These are phyloP conservation scores for Phoma herbarum DNA, from an alignment of 2,329 filamentous ascomycete species.

Conservation along the genomic window DNA sequence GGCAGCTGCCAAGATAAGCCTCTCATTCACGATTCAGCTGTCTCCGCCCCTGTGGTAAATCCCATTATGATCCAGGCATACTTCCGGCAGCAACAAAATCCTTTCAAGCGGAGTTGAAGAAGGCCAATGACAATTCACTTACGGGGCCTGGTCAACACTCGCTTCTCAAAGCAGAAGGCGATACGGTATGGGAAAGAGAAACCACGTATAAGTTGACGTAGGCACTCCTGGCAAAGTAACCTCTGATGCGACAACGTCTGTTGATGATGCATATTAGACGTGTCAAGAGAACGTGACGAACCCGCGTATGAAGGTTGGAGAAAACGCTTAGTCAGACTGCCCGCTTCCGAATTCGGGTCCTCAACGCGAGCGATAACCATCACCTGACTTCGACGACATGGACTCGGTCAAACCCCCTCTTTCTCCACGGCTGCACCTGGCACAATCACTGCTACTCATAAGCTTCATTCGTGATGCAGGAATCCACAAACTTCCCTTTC, in stretches of 20 bases:
- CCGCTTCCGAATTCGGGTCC: slow-evolving; percentile 14
- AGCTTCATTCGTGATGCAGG: neutral
- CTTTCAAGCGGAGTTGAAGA: too few species aligned
- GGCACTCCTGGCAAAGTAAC: too few species aligned
- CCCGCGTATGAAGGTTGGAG: neutral
- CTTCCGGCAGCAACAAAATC: too few species aligned
- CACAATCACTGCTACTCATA: neutral
- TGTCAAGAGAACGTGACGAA: slow-evolving; percentile 5
- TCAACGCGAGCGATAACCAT: slow-evolving; percentile 10
- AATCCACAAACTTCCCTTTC: slow-evolving; percentile 3
- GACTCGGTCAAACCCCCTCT: slow-evolving; percentile 10
- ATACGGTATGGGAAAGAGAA: too few species aligned
- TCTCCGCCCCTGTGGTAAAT: too few species aligned
- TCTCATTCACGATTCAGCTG: too few species aligned
- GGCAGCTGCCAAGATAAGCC: too few species aligned
- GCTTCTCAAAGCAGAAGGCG: too few species aligned
- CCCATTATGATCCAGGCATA: too few species aligned
- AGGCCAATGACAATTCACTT: too few species aligned
- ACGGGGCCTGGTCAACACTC: too few species aligned
- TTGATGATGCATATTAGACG: slow-evolving; percentile 13
- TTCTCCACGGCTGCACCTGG: neutral
- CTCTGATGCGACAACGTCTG: neutral
- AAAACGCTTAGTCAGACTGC: slow-evolving; percentile 18
- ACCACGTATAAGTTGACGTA: too few species aligned
- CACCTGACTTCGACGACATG: slow-evolving; percentile 15